Conservation (phyloP, 805 yeast species). For the Wickerhamomyces canadensis region DNA sequence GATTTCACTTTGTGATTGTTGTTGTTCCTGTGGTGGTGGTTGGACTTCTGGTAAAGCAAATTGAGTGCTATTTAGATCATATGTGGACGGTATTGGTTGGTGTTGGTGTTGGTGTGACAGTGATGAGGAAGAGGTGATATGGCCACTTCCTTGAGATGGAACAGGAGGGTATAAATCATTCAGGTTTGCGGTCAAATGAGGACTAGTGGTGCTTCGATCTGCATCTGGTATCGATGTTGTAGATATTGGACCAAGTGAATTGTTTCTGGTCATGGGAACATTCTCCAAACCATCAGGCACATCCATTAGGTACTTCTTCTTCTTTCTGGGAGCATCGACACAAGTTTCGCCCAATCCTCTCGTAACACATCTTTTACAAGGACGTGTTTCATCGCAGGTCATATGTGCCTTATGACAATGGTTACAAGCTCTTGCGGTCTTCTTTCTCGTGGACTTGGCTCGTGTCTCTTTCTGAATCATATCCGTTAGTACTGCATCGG, state of each 20-base stretch:
- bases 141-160: not conserved
- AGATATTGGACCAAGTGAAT: conserved; percentile 1
- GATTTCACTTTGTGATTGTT: too few species aligned
- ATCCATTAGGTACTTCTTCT: conserved; percentile 73
- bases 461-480: too few species aligned
- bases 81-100: not conserved
- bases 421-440: conserved; percentile 82
- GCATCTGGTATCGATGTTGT: not conserved
- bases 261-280: not conserved
- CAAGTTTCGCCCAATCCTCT: conserved; percentile 68
- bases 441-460: conserved; percentile 40
- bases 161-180: conserved; percentile 6
- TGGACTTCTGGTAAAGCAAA: not conserved
- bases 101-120: not conserved
- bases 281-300: conserved; percentile 32
- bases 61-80: not conserved
- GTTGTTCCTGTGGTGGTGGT: not conserved
- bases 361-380: conserved; percentile 72
- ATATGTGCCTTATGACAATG: conserved; percentile 90
- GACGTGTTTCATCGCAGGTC: conserved; percentile 81
- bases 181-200: not conserved
- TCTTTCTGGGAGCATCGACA: conserved; percentile 84
- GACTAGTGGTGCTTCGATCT: not conserved
- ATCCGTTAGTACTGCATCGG: too few species aligned
- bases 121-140: not conserved